Evolutionary conservation across 768 basidiomycete genomes (phyloP), one percentile per base, ranked within the genome.

Genomic region (Hygrocybe punicea): DNA sequence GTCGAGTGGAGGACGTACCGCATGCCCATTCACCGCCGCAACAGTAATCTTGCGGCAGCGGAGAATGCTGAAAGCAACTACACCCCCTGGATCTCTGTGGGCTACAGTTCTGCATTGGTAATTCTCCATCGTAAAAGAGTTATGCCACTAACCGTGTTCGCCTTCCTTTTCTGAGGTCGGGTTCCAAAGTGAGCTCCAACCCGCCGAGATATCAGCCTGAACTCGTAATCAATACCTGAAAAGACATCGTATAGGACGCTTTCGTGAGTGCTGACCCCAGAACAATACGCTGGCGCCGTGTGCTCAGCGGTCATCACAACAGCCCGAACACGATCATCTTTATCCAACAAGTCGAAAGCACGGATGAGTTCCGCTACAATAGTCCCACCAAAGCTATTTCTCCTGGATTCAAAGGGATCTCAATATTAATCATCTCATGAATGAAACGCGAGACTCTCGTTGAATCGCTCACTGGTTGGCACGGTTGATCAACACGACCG

Each of bases 21-120:
- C 79, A 61, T 80, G 76, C 0, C 81, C 80, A 54, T 81, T 81
- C 16, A 81, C 78, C 1, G 80, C 79, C 13, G 71, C 73, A 35
- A 81, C 78, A 16, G 81, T 77, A 11, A 84, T 73, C 63, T 84
- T 84, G 45, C 81, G 77, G 67, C 81, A 84, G 6, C 74, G 73
- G 52, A 78, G 76, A 49, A 84, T 76, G 7, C 75, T 73, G 47
- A 84, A 61, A 17, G 81, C 63, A 6, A 80, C 70, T 25, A 67
- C 59, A 2, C 83, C 83, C 45, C 82, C 82, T 3, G 67, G 60
- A 58, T 84, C 82, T 35, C 81, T 69, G 63, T 80, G 78, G 8
- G 79, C 79, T 79, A 58, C 24, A 25, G 49, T 29, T 29, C 29
- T 24, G n/a, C 13, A 36, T 25, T 19, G 58, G 46, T 45, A 48